phyloP scores from a whole-genome alignment of 441 rosid genomes.

The Gossypium laxum region DNA sequence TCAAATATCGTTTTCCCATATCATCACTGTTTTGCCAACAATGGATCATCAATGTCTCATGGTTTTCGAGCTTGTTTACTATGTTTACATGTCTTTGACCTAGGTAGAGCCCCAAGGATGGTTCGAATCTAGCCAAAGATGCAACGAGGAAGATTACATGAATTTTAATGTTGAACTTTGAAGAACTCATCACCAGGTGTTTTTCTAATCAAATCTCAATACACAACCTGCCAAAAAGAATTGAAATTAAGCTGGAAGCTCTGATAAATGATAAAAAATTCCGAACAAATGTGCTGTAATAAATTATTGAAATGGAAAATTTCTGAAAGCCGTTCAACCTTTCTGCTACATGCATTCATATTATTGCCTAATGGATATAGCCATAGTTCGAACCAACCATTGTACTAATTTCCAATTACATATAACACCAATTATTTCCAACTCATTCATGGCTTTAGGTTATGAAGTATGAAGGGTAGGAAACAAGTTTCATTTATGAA shows the following conservation, averaged over 20 bases:
- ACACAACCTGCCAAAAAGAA: neutral
- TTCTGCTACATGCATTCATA: neutral
- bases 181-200: neutral
- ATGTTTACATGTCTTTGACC: constrained; percentile 11
- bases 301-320: neutral
- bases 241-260: neutral
- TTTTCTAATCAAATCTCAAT: neutral
- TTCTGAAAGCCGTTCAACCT: neutral
- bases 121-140: neutral
- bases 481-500: neutral
- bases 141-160: neutral
- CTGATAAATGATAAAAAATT: too few relatives aligned
- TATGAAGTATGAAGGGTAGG: neutral
- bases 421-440: neutral
- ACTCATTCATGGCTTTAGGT: neutral
- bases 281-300: neutral
- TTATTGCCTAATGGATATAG: neutral
- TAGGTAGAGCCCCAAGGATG: neutral
- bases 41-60: neutral
- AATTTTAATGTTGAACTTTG: neutral
- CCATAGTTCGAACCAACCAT: neutral
- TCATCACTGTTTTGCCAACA: neutral
- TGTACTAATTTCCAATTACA: neutral
- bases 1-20: neutral
- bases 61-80: constrained; percentile 6